phyloP scores from a whole-genome alignment of 345 rosid species.

The Arabidopsis thaliana region TAIR10.1 NC_003070.9:19237501-19238000 shows the following conservation, averaged over 20 bases:
- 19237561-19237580: conserved; percentile 37
- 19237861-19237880: background rate
- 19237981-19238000: conserved; percentile 50
- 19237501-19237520: conserved; percentile 36
- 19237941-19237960: conserved; percentile 47
- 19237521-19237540: conserved; percentile 36
- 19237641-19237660: conserved; percentile 39
- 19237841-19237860: background rate
- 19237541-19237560: conserved; percentile 39
- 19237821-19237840: background rate
- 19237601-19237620: conserved; percentile 38
- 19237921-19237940: conserved; percentile 47
- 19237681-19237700: conserved; percentile 49
- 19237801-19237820: conserved; percentile 41
- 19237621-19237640: conserved; percentile 34
- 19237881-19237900: conserved; percentile 8
- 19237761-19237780: conserved; percentile 64
- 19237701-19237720: conserved; percentile 35
- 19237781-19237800: conserved; percentile 54
- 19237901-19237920: conserved; percentile 47
- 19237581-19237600: conserved; percentile 43
- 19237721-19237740: conserved; percentile 44
- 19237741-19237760: conserved; percentile 58
- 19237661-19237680: conserved; percentile 44
- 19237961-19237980: conserved; percentile 40